Evolutionary conservation across 2,329 filamentous ascomycete species (phyloP).

Genomic region (Sporothrix luriei): DNA sequence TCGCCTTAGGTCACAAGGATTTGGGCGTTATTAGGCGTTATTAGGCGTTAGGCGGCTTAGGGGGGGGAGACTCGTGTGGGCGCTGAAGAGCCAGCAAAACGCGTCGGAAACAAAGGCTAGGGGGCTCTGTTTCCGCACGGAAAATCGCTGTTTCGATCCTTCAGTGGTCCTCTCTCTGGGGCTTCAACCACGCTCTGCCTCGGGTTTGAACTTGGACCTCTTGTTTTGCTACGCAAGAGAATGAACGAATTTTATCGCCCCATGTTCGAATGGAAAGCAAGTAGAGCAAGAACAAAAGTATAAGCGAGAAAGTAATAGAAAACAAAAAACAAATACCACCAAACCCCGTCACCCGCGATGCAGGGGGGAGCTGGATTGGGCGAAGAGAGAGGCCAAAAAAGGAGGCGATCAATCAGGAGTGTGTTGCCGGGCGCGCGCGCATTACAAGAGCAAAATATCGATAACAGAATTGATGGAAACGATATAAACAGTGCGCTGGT

Average conservation of each 20-base stretch:
- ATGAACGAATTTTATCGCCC: background rate
- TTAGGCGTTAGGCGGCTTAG: no score
- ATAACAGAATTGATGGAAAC: background rate
- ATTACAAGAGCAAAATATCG: background rate
- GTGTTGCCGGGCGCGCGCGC: conserved; percentile 4
- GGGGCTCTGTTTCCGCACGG: conserved; percentile 2
- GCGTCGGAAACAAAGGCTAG: background rate
- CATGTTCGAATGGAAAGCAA: conserved; percentile 1
- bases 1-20: background rate
- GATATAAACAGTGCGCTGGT: background rate
- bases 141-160: background rate
- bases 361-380: background rate
- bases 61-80: background rate
- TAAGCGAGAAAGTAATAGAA: background rate
- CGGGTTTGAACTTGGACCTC: background rate
- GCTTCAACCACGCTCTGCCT: background rate
- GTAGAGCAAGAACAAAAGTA: background rate
- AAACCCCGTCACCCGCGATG: background rate
- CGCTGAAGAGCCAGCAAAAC: conserved; percentile 4
- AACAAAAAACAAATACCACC: background rate
- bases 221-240: conserved; percentile 29
- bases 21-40: background rate
- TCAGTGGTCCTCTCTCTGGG: background rate
- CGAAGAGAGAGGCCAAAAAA: background rate
- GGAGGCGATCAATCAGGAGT: background rate